A percentile compares a stretch with the other conserved stretches of the same genome.
Conservation (phyloP, 108 stramenopile species). For the Nannochloropsis oceanica region DNA sequence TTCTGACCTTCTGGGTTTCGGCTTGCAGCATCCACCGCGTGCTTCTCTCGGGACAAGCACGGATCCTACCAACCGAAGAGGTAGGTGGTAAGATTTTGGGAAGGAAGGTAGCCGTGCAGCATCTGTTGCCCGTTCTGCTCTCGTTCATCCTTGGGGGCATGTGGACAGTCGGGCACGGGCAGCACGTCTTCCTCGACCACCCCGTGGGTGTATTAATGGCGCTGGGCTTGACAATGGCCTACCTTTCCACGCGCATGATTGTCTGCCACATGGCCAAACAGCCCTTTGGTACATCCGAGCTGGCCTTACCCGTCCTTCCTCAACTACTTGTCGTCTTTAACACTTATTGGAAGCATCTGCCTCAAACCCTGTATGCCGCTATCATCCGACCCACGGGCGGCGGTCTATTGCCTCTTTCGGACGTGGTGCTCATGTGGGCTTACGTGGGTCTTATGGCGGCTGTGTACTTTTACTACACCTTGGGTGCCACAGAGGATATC, state of each 20-base stretch:
- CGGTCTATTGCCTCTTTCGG: background rate
- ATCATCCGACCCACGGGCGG: background rate
- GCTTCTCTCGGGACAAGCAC: background rate
- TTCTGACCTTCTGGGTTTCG: background rate
- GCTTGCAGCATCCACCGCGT: background rate
- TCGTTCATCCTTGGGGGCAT: background rate
- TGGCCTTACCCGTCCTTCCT: background rate
- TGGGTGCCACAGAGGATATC: background rate
- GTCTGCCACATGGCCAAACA: slow-evolving; percentile 20
- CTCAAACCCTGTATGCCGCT: background rate
- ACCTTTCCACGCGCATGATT: slow-evolving; percentile 14
- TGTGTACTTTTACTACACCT: background rate
- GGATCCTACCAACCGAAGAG: background rate
- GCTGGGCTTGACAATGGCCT: background rate
- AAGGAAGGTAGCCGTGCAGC: background rate
- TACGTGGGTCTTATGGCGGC: background rate
- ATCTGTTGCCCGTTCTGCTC: slow-evolving; percentile 4
- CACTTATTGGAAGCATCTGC: background rate
- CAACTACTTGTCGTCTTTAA: background rate
- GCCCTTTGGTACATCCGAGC: background rate
- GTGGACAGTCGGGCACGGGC: slow-evolving; percentile 3
- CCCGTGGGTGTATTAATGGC: background rate
- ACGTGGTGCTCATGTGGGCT: background rate
- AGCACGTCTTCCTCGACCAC: slow-evolving; percentile 4
- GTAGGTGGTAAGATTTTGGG: background rate